Conservation (phyloP, 208 protist species). For the Acanthamoeba triangularis region DNA sequence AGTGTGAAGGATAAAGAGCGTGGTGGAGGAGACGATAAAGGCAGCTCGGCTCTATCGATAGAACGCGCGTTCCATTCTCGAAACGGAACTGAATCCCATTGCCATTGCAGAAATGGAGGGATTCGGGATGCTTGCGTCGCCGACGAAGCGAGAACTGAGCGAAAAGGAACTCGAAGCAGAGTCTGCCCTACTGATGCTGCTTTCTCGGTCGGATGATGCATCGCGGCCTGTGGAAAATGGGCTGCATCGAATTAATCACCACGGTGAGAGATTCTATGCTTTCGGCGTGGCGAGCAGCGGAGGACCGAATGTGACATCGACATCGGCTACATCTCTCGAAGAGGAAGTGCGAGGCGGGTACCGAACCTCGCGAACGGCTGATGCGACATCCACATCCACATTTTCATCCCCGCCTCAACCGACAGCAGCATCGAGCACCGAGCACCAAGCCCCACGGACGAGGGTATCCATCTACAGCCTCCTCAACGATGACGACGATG, state of each 20-base stretch:
- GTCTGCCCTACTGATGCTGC: slow-evolving; percentile 12
- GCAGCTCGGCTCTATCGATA: background rate
- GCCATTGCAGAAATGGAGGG: background rate
- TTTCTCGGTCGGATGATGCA: background rate
- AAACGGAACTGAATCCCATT: background rate
- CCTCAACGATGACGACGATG: slow-evolving; percentile 1
- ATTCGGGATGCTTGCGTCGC: background rate
- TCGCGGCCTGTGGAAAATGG: background rate
- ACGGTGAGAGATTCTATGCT: background rate
- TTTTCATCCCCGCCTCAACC: background rate
- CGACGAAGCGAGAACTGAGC: slow-evolving; percentile 32
- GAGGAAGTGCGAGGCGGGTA: no score
- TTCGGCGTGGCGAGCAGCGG: no score
- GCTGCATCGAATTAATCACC: background rate
- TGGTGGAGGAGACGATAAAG: background rate
- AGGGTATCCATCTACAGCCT: slow-evolving; percentile 3
- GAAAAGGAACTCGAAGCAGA: slow-evolving; percentile 29
- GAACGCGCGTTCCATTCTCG: background rate
- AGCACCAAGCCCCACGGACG: background rate
- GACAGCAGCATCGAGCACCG: background rate
- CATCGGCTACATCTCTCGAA: background rate
- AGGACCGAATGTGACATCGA: background rate
- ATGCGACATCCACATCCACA: no score
- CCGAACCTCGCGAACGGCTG: no score
- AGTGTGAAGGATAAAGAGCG: no score